Evolutionary conservation across 768 basidiomycete genomes (phyloP), one percentile per base, ranked within the genome.

Genomic region (Thelephora aurantiotincta): DNA sequence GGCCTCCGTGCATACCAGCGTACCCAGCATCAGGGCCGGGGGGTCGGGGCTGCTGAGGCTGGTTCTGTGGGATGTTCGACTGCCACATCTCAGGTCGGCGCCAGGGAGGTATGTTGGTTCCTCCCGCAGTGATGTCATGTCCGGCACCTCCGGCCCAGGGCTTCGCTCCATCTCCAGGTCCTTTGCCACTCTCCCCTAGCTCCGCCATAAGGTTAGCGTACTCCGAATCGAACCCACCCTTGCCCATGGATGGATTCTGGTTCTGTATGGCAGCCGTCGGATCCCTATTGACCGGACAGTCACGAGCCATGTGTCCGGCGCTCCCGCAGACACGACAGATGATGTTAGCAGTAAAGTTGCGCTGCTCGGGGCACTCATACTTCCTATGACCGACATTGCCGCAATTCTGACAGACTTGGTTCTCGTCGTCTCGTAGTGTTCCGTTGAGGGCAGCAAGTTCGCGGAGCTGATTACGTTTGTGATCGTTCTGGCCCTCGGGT

Each of bases 331-430:
- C 80, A 60, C 91, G 92, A 73, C 96, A 99, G 61, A 97, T 94
- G 70, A 99, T 93, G 71, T 94, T 94, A 69, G 96, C 96, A 56
- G 90, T 93, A 69, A 92, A 98, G 70, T 96, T 96, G 64, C 87
- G 82, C 65, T 96, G 90, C 68, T 97, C 90, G 14, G 93, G 92
- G 64, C 96, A 99, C 65, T 98, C 96, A 69, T 91, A 98, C 78
- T 97, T 93, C 66, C 94, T 84, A 61, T 97, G 93, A 50, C 92
- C 92, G 54, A 91, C 77, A 46, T 82, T 82, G 59, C 87, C 90
- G 63, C 88, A 93, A 60, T 94, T 94, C 69, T 98, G 93, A 68
- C 96, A 99, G 52, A 97, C 81, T 66, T 99, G 96, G 60, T 98
- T 98, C 70, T 99, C 96, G 63, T 99, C 96, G 60, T 99, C 96